Evolutionary conservation across 495 filamentous ascomycete genomes (phyloP).

Genomic region (Poronia punctata): DNA sequence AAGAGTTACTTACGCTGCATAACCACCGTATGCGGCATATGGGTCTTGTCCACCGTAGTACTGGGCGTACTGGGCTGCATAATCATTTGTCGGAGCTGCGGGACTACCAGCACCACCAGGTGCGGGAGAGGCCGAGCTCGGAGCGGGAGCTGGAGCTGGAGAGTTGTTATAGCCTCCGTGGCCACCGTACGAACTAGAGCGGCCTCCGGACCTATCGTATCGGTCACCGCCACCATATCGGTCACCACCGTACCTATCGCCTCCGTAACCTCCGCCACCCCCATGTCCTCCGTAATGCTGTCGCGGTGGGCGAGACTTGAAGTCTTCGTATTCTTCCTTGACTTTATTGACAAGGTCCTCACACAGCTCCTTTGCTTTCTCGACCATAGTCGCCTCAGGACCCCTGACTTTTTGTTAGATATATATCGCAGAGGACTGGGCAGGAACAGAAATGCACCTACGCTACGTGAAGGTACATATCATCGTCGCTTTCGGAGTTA

Average conservation of each 20-base stretch:
- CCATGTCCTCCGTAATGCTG: conserved; percentile 49
- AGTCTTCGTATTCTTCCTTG: conserved; percentile 74
- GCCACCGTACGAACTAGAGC: conserved; percentile 23
- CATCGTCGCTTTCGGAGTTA: conserved; percentile 80
- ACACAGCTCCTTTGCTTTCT: conserved; percentile 79
- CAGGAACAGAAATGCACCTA: conserved; percentile 37
- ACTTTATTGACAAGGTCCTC: conserved; percentile 81
- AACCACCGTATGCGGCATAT: conserved; percentile 89
- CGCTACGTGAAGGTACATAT: conserved; percentile 95
- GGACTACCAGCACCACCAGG: conserved; percentile 31
- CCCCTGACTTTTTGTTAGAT: conserved; percentile 48
- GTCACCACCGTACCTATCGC: conserved; percentile 28
- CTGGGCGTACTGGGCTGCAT: conserved; percentile 78
- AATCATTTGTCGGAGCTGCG: conserved; percentile 41
- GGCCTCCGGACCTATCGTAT: conserved; percentile 25
- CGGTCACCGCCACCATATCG: conserved; percentile 29
- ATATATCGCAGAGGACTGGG: conserved; percentile 22
- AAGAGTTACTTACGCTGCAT: conserved; percentile 43
- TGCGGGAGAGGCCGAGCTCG: conserved; percentile 22
- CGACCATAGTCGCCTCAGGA: conserved; percentile 78
- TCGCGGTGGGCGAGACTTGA: conserved; percentile 78
- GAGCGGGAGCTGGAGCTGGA: conserved; percentile 17
- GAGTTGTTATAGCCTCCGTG: conserved; percentile 36
- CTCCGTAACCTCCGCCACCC: conserved; percentile 25
- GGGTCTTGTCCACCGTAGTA: conserved; percentile 73